A percentile compares a stretch with the other conserved stretches of the same genome.
Conservation (phyloP, 1,139 yeast genomes). For the Hyphopichia pseudoburtonii region DNA sequence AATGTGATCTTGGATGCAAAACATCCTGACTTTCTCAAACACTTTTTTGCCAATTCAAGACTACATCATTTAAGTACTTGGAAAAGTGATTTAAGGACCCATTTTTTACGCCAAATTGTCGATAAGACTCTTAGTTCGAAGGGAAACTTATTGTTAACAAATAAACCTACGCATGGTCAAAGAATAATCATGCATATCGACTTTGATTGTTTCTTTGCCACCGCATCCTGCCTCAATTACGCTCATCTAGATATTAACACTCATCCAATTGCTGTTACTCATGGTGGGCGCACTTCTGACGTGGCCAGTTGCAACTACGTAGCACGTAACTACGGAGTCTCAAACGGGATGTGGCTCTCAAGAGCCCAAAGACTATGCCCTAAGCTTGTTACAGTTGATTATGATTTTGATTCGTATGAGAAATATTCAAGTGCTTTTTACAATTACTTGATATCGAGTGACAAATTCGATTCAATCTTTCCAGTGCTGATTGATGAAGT, state of each 20-base stretch:
- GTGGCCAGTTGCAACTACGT: conserved; percentile 91
- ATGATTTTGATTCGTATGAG: conserved; percentile 77
- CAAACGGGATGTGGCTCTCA: conserved; percentile 88
- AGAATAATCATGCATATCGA: conserved; percentile 73
- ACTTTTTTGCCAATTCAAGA: conserved; percentile 78
- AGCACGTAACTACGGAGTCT: conserved; percentile 72
- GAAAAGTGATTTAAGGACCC: conserved; percentile 73
- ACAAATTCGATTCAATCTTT: conserved; percentile 57
- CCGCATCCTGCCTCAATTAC: conserved; percentile 67
- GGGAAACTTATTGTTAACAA: too few species aligned
- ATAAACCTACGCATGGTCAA: conserved; percentile 4
- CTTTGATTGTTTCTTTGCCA: conserved; percentile 91
- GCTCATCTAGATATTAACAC: conserved; percentile 55
- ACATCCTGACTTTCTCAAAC: conserved; percentile 70
- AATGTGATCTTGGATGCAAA: conserved; percentile 53
- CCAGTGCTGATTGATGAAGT: conserved; percentile 96
- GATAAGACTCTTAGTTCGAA: too few species aligned
- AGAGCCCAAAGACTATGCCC: conserved; percentile 69
- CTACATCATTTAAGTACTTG: conserved; percentile 85
- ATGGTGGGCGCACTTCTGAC: conserved; percentile 71
- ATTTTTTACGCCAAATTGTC: conserved; percentile 50
- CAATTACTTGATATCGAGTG: conserved; percentile 50
- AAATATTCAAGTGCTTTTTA: conserved; percentile 46
- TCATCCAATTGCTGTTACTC: conserved; percentile 81
- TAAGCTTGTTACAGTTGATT: conserved; percentile 56